A percentile compares a stretch with the other conserved stretches of the same genome.
Conservation (phyloP, 345 rosid species). For the Balakata baccata region DNA sequence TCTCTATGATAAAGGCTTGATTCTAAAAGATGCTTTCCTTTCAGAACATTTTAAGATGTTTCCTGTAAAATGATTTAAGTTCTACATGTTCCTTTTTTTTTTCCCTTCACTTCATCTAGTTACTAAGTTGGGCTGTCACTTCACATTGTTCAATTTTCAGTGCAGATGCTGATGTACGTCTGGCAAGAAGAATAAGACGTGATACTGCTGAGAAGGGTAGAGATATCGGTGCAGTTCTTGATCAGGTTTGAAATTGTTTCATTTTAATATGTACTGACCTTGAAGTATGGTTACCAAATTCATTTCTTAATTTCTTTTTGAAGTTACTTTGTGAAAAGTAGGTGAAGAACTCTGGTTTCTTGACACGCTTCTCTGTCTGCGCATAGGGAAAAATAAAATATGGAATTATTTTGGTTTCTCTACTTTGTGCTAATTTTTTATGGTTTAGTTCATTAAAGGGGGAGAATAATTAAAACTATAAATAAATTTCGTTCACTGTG, state of each 20-base stretch:
- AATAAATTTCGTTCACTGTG: too few relatives aligned
- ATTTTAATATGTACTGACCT: background rate
- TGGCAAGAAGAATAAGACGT: conserved; percentile 94
- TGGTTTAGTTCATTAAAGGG: background rate
- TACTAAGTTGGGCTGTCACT: conserved; percentile 34
- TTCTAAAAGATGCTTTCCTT: background rate
- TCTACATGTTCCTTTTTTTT: background rate
- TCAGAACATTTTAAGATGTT: background rate
- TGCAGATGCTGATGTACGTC: conserved; percentile 98
- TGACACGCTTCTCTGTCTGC: background rate
- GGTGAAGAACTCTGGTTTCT: background rate
- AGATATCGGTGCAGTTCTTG: conserved; percentile 85
- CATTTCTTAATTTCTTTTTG: background rate
- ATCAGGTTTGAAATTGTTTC: conserved; percentile 58
- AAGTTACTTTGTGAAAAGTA: background rate
- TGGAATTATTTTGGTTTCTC: background rate
- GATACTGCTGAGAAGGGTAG: conserved; percentile 86
- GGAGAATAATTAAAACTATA: background rate
- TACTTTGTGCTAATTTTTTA: background rate
- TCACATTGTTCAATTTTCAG: conserved; percentile 46
- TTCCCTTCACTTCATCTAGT: conserved; percentile 13
- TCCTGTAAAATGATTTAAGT: background rate
- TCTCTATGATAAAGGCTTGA: background rate
- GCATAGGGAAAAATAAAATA: background rate
- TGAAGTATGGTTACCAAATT: background rate